Conservation (phyloP, 1,139 yeast species). For the Hanseniaspora uvarum region DNA sequence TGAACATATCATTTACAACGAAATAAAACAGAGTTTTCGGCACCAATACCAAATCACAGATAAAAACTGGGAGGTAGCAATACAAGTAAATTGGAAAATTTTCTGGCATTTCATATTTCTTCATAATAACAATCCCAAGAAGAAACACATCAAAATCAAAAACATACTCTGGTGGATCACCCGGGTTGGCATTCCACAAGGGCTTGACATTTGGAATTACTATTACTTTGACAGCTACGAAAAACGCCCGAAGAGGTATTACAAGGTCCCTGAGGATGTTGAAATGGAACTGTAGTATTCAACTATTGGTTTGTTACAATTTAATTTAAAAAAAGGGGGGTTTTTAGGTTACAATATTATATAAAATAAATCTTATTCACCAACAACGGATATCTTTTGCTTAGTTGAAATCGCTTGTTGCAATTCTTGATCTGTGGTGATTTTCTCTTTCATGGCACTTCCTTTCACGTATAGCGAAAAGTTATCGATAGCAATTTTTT, state of each 20-base stretch:
- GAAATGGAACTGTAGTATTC: conserved; percentile 13
- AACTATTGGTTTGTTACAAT: background rate
- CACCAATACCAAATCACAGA: background rate
- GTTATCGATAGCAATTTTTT: conserved; percentile 43
- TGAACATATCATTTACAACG: background rate
- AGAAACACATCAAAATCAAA: conserved; percentile 4
- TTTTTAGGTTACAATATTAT: background rate
- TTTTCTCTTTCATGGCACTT: conserved; percentile 27
- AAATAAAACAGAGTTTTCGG: background rate
- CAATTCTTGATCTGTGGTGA: conserved; percentile 31
- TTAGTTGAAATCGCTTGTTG: conserved; percentile 30
- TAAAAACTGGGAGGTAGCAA: background rate
- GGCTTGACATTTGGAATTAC: conserved; percentile 11
- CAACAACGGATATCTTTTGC: conserved; percentile 31
- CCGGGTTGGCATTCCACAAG: background rate
- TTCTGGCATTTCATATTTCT: conserved; percentile 4
- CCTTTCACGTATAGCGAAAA: conserved; percentile 31
- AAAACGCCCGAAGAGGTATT: background rate
- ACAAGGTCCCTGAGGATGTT: conserved; percentile 3
- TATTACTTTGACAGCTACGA: conserved; percentile 14
- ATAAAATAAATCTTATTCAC: background rate
- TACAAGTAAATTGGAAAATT: conserved; percentile 1
- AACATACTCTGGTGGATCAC: conserved; percentile 11
- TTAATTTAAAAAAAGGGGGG: too few relatives aligned
- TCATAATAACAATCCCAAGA: conserved; percentile 1